phyloP scores from a whole-genome alignment of 495 filamentous ascomycete species.

The Penicillium odoratum region DNA sequence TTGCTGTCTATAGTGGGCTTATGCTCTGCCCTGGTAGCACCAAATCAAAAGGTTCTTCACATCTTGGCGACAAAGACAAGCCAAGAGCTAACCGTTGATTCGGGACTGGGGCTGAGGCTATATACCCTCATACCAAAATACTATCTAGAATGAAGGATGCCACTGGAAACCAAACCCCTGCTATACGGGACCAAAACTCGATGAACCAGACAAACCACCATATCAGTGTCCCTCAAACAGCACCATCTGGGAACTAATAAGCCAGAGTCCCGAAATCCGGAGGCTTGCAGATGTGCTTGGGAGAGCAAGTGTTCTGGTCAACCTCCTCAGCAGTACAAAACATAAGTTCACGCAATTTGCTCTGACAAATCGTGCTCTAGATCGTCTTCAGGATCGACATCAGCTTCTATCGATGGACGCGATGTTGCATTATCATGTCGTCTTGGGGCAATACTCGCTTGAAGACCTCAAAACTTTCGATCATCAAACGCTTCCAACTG shows the following conservation, averaged over 20 bases:
- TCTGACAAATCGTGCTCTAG: slow-evolving; percentile 72
- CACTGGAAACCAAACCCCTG: not conserved
- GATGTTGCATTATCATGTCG: slow-evolving; percentile 73
- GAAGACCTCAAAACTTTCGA: slow-evolving; percentile 4
- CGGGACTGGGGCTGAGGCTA: too few relatives aligned
- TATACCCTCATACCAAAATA: too few relatives aligned
- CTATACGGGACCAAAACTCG: not conserved
- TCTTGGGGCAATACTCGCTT: slow-evolving; percentile 51
- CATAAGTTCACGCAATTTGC: slow-evolving; percentile 79
- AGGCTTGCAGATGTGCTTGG: slow-evolving; percentile 73
- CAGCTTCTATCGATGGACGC: slow-evolving; percentile 55
- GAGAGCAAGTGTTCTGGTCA: slow-evolving; percentile 66
- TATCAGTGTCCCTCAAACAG: slow-evolving; percentile 46
- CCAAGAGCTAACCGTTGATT: slow-evolving; percentile 46
- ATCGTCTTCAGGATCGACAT: slow-evolving; percentile 55
- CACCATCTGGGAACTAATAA: slow-evolving; percentile 78
- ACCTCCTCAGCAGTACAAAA: slow-evolving; percentile 65
- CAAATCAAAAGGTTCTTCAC: not conserved
- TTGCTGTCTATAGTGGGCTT: not conserved
- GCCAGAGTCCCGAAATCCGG: slow-evolving; percentile 68
- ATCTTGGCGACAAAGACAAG: too few relatives aligned
- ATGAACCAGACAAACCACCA: slow-evolving; percentile 17
- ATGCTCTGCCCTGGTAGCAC: not conserved
- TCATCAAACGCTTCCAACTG: slow-evolving; percentile 69
- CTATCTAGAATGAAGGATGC: too few relatives aligned